A percentile compares a stretch with the other conserved stretches of the same genome.
phyloP scores from a whole-genome alignment of 495 filamentous ascomycete species.

The Penicillium bialowiezense region DNA sequence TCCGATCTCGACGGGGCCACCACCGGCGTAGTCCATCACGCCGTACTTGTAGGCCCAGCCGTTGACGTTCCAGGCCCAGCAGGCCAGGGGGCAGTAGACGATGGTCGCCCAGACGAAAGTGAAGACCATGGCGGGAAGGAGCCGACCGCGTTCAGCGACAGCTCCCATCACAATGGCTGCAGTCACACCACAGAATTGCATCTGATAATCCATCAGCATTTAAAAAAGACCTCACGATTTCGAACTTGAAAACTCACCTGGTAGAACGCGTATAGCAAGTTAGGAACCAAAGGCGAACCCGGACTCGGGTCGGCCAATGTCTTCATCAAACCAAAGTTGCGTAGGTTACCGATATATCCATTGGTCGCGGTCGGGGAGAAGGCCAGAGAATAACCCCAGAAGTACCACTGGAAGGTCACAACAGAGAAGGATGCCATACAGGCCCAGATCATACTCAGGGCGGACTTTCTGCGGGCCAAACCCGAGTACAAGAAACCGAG shows the following conservation, averaged over 20 bases:
- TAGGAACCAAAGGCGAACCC: conserved; percentile 60
- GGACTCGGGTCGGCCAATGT: conserved; percentile 60
- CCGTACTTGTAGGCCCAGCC: conserved; percentile 93
- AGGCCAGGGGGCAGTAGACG: conserved; percentile 94
- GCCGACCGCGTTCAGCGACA: conserved; percentile 88
- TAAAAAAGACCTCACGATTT: neutral
- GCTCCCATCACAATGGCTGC: conserved; percentile 91
- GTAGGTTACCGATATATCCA: conserved; percentile 65
- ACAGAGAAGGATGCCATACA: conserved; percentile 64
- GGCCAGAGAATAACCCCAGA: conserved; percentile 72
- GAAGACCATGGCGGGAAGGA: conserved; percentile 95
- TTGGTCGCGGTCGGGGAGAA: conserved; percentile 62
- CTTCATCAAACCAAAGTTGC: conserved; percentile 65
- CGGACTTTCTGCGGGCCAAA: conserved; percentile 61
- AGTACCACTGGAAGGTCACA: conserved; percentile 72
- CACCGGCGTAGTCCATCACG: conserved; percentile 94
- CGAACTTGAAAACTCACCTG: conserved; percentile 45
- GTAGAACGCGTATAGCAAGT: conserved; percentile 65
- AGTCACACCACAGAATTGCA: conserved; percentile 95
- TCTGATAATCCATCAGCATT: conserved; percentile 44
- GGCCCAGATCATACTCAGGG: conserved; percentile 68
- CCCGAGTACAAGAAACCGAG: conserved; percentile 70
- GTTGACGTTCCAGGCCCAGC: conserved; percentile 93
- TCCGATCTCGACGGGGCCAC: conserved; percentile 95
- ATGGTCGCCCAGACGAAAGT: conserved; percentile 93